phyloP scores from a whole-genome alignment of 2,329 filamentous ascomycete species.

The Ascomycota sp. region DNA sequence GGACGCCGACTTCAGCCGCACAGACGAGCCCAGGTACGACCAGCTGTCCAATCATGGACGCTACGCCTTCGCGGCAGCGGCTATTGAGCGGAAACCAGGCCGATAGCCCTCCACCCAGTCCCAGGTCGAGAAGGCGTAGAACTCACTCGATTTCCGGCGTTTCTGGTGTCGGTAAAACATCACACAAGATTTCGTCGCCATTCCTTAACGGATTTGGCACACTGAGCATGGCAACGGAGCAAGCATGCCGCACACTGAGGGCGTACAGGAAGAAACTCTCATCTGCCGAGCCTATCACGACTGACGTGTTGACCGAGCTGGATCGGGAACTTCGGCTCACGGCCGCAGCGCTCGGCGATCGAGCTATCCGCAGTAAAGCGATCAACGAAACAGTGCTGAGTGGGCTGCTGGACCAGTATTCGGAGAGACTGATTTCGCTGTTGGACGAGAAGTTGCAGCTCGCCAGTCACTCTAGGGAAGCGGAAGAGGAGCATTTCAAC shows the following conservation, averaged over 20 bases:
- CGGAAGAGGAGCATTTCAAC: conserved; percentile 9
- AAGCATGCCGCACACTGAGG: conserved; percentile 39
- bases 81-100: conserved; percentile 22
- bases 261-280: conserved; percentile 42
- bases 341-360: conserved; percentile 36
- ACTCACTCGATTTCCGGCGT: conserved; percentile 35
- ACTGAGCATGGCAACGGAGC: conserved; percentile 42
- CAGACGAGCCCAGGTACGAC: conserved; percentile 17
- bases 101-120: conserved; percentile 29
- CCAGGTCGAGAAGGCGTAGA: conserved; percentile 23
- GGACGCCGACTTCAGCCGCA: conserved; percentile 18
- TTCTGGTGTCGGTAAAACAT: conserved; percentile 22
- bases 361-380: conserved; percentile 30
- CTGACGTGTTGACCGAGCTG: conserved; percentile 38
- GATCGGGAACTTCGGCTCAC: conserved; percentile 45
- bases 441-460: conserved; percentile 51
- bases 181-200: conserved; percentile 24
- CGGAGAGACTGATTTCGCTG: conserved; percentile 47
- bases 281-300: conserved; percentile 32
- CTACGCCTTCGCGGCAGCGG: conserved; percentile 26
- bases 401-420: conserved; percentile 55
- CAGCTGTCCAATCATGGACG: conserved; percentile 18
- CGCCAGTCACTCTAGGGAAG: conserved; percentile 14
- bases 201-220: conserved; percentile 31
- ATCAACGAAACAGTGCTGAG: conserved; percentile 38